Conservation (phyloP, 78 protist genomes). For the Pelomyxa schiedti region DNA sequence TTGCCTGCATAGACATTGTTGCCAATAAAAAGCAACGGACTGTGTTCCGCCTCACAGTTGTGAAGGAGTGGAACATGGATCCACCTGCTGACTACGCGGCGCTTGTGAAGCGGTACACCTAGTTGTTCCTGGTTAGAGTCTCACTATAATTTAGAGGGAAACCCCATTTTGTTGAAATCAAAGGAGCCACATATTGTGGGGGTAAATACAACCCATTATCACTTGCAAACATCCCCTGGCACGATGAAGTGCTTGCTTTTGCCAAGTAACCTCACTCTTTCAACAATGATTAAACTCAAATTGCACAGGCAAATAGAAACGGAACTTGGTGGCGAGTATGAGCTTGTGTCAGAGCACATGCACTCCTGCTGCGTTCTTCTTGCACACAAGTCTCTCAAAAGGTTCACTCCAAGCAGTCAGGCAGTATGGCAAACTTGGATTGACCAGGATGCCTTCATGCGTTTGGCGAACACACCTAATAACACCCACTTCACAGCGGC, state of each 20-base stretch:
- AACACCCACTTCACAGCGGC: too few species aligned
- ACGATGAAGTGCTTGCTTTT: conserved; percentile 36
- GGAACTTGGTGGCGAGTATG: conserved; percentile 20
- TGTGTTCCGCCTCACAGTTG: conserved; percentile 74
- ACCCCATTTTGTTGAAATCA: conserved; percentile 79
- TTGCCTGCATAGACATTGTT: conserved; percentile 35
- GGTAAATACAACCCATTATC: conserved; percentile 7
- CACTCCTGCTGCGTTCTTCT: conserved; percentile 67
- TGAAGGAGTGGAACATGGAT: conserved; percentile 47
- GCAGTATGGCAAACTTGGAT: conserved; percentile 81
- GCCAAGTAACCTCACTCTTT: too few species aligned
- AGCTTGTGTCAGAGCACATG: conserved; percentile 70
- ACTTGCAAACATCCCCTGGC: conserved; percentile 73
- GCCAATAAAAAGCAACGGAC: conserved; percentile 48
- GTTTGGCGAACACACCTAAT: too few species aligned
- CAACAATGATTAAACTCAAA: too few species aligned
- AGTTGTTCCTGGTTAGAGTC: too few species aligned
- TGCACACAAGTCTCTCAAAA: conserved; percentile 18
- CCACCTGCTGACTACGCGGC: conserved; percentile 40
- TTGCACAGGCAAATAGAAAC: neutral
- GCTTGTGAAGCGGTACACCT: conserved; percentile 27
- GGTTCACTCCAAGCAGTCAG: neutral
- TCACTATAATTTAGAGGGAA: too few species aligned
- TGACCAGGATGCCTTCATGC: conserved; percentile 62
- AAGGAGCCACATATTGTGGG: conserved; percentile 70